phyloP scores from a whole-genome alignment of 1,284 basidiomycete genomes.

The Cryptococcus deneoformans region DNA sequence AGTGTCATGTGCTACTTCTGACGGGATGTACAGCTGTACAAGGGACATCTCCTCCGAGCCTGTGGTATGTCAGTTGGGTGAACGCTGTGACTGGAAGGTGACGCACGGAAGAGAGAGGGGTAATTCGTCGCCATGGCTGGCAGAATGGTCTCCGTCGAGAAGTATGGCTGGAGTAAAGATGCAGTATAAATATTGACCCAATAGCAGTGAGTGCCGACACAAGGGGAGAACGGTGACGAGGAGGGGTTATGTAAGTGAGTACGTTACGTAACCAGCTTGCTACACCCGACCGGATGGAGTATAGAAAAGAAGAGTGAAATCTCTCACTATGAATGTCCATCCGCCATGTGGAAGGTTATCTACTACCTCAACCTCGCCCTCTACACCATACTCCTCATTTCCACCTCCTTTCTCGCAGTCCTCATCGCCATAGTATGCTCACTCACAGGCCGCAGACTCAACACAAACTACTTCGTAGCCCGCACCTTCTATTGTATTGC shows the following conservation, averaged over 20 bases:
- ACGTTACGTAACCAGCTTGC: no score
- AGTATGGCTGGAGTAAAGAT: no score
- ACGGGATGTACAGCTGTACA: slow-evolving; percentile 96
- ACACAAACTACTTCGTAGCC: slow-evolving; percentile 84
- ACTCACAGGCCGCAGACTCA: slow-evolving; percentile 66
- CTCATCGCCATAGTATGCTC: slow-evolving; percentile 68
- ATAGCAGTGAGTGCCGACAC: no score
- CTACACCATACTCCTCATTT: slow-evolving; percentile 70
- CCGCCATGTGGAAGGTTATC: slow-evolving; percentile 26
- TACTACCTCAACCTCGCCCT: slow-evolving; percentile 65
- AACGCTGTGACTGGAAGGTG: neutral
- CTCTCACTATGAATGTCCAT: neutral
- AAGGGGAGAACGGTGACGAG: no score
- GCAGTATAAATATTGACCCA: no score
- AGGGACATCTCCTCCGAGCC: slow-evolving; percentile 97
- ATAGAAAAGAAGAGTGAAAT: slow-evolving; percentile 1
- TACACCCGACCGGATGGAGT: no score
- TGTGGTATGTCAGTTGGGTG: slow-evolving; percentile 41
- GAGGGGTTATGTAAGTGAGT: no score
- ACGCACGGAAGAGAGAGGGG: slow-evolving; percentile 75
- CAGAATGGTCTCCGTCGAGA: no score
- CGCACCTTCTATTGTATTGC: slow-evolving; percentile 75
- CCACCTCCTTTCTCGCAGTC: slow-evolving; percentile 73
- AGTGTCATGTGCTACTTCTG: slow-evolving; percentile 95
- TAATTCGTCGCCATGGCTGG: slow-evolving; percentile 50